phyloP scores from a whole-genome alignment of 192 early-diverging fungal species.

The Coemansia sp. region DNA sequence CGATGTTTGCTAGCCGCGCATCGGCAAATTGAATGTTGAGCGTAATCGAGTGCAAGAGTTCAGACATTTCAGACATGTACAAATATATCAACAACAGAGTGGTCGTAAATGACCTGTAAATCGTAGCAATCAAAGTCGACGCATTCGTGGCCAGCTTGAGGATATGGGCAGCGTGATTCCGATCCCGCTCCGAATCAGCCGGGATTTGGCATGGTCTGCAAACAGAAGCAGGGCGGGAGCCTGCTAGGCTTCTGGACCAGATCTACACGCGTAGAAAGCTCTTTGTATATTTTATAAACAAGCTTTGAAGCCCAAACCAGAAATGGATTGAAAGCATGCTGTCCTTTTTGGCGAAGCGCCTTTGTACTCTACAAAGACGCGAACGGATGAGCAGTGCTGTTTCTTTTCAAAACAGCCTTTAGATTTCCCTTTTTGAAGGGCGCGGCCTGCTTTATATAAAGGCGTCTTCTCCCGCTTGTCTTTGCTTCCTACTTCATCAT shows the following conservation, averaged over 20 bases:
- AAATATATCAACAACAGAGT: not conserved
- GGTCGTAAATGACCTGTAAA: not conserved
- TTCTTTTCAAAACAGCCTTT: too few species aligned
- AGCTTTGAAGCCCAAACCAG: not conserved
- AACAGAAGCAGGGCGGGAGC: too few species aligned
- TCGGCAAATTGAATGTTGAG: conserved; percentile 27
- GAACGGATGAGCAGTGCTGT: too few species aligned
- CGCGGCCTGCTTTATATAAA: not conserved
- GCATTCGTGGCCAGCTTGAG: too few species aligned
- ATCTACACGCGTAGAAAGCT: not conserved
- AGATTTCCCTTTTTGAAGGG: too few species aligned
- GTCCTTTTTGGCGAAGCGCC: too few species aligned
- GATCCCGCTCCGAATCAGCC: not conserved
- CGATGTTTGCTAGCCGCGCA: conserved; percentile 21
- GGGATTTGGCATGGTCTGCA: not conserved
- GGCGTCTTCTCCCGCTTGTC: not conserved
- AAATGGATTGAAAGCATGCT: not conserved
- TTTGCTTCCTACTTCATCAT: not conserved
- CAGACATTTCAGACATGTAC: not conserved
- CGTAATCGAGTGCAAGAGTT: conserved; percentile 21
- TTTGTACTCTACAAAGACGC: too few species aligned
- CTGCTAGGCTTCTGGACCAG: not conserved
- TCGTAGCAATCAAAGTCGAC: too few species aligned
- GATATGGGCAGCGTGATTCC: not conserved
- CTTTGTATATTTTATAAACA: too few species aligned